Base-by-base conservation (phyloP, 2,329 filamentous ascomycete species). In the Stagonosporopsis rhizophila region DNA sequence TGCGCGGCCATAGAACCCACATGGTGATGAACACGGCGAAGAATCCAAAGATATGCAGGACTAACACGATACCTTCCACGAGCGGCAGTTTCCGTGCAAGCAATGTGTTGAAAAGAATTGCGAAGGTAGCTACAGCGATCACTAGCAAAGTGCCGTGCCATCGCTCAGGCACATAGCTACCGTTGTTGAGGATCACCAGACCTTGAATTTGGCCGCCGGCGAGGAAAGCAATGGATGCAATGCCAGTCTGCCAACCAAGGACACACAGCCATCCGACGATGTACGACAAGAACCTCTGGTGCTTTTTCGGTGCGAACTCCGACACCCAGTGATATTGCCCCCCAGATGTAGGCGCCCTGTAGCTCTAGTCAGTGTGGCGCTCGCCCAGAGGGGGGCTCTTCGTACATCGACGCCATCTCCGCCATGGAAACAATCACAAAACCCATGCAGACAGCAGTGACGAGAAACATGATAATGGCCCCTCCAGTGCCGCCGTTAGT, bases 71-170 rank as follows among this genome's bases (percentile, higher is more conserved):
- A 2, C 39, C 48, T 27, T 51, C 48, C 2, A 51, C 14, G 1
- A 51, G 30, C 1, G 48, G 48, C n/a, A 51, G 32, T 38, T 51
- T 51, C 4, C 48, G 30, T 7, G 39, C 39, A 4, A 51, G 32
- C 22, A 51, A n/a, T 19, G 35, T 75, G 51, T 78, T 75, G 4
- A 77, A 75, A 27, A 79, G 23, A 4, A 44, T 44, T 5, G 41
- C 41, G 17, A 44, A 44, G 25, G 41, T 44, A 14, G 41, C 65
- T 23, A 71, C 67, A 3, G 77, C 79, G 59, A 78, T 80, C 46
- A 78, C 76, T 1, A 84, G 66, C 1, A 84, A 67, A 0, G 81
- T 83, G 2, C 72, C 46, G 15, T 84, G 79, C 80, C 80, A 82
- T 30, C 67, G 66, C 11, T 76, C 60, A 0, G 71, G 69, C 0